Base-by-base conservation (phyloP, 345 rosid species). In the Cardamine occulta region DNA sequence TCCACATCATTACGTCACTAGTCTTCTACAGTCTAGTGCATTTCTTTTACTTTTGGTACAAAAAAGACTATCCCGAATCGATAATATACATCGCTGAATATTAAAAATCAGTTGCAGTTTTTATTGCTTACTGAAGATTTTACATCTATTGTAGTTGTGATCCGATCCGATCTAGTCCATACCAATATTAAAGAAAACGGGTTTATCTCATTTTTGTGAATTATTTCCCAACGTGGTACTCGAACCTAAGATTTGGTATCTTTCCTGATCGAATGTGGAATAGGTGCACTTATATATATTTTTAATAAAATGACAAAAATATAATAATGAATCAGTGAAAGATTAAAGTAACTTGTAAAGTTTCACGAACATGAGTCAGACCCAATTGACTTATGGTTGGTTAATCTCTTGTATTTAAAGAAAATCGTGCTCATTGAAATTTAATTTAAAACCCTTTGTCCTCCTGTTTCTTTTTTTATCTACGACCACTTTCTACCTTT, bases 351-450 rank as follows among this genome's bases (percentile, higher is more conserved):
- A 77, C 32, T 70, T 48, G 8, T 32, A 63, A 70, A 77, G 72
- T 63, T 71, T 70, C 40, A 57, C 9, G 39, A 56, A 77, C 55
- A 71, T 77, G 80, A 77, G 72, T 71, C 80, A 71, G 76, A 71
- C 76, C 13, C 80, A 71, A 71, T 64, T 71, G 63, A 31, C 62
- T 71, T 56, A 75, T 55, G 72, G 45, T 70, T 63, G 71, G 74
- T 70, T 63, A 17, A 55, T 76, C 29, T 34, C 52, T 55, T 44
- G 19, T 52, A 48, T 48, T 24, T 51, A 40, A 69, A 70, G 29
- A 23, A 39, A 13, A 6, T 54, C 26, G 52, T 70, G 66, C 52
- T 26, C 70, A 29, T 29, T 29, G 6, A n/a, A n/a, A n/a, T n/a
- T n/a, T n/a, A n/a, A n/a, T n/a, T n/a, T n/a, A 15, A 56, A 56